Conservation (phyloP, 2,329 filamentous ascomycete species). For the Colletotrichum sp. region DNA sequence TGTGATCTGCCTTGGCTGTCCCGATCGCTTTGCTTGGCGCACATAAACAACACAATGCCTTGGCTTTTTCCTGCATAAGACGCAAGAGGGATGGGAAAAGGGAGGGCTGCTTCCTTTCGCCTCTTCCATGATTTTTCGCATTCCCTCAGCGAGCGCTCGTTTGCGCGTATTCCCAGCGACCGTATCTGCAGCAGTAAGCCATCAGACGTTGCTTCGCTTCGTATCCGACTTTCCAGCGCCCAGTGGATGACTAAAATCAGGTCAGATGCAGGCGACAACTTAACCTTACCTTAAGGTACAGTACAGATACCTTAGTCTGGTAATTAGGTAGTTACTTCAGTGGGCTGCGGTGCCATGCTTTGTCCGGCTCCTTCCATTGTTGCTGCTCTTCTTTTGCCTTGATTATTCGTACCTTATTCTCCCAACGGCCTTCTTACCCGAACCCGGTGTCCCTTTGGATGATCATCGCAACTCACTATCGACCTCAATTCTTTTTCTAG, state of each 20-base stretch:
- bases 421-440: neutral
- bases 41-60: neutral
- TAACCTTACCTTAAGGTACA: neutral
- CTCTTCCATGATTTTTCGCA: neutral
- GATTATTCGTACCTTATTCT: neutral
- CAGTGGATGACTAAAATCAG: neutral
- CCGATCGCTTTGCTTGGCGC: conserved; percentile 18
- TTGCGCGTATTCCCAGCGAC: neutral
- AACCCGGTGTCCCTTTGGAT: neutral
- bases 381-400: neutral
- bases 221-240: neutral
- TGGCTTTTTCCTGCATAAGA: neutral
- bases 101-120: neutral
- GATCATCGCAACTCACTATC: neutral
- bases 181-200: neutral
- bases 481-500: neutral
- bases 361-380: neutral
- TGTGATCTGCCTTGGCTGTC: conserved; percentile 20
- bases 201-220: neutral
- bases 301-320: neutral
- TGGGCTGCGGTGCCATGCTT: neutral
- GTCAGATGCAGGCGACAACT: neutral
- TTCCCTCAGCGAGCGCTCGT: neutral
- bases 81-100: neutral
- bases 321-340: neutral